phyloP scores from a whole-genome alignment of 2,329 filamentous ascomycete genomes.

The Aureobasidium pullulans region DNA sequence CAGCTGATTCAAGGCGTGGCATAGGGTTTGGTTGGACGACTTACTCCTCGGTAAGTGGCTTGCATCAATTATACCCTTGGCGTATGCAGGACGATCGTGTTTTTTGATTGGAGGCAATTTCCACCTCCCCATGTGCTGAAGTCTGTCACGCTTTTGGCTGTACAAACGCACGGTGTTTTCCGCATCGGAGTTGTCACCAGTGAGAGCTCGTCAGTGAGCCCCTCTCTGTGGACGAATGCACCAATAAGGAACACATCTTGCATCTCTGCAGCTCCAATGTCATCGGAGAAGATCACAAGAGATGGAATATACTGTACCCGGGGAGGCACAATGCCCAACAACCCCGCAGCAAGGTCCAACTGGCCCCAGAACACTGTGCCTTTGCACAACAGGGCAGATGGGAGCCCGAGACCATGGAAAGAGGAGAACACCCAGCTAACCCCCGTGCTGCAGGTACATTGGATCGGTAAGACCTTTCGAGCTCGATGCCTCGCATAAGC shows the following conservation, averaged over 20 bases:
- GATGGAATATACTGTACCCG: too few species aligned
- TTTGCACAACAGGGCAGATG: slow-evolving; percentile 9
- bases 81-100: background rate
- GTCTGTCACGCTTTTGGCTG: too few species aligned
- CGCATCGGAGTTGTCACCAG: too few species aligned
- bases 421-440: slow-evolving; percentile 10
- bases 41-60: slow-evolving; percentile 58
- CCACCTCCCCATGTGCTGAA: too few species aligned
- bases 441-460: slow-evolving; percentile 36
- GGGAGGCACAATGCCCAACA: slow-evolving; percentile 23
- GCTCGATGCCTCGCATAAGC: slow-evolving; percentile 10
- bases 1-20: background rate
- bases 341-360: background rate
- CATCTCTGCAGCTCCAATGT: too few species aligned
- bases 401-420: slow-evolving; percentile 8
- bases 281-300: too few species aligned
- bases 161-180: too few species aligned
- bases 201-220: too few species aligned
- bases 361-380: background rate
- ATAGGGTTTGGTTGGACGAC: slow-evolving; percentile 73
- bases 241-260: too few species aligned
- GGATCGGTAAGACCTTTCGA: slow-evolving; percentile 36
- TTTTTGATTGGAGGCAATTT: slow-evolving; percentile 4
- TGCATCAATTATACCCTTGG: slow-evolving; percentile 13
- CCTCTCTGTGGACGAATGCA: too few species aligned